Evolutionary conservation across 306 rosid species (phyloP).

Genomic region (Trifolium repens): DNA sequence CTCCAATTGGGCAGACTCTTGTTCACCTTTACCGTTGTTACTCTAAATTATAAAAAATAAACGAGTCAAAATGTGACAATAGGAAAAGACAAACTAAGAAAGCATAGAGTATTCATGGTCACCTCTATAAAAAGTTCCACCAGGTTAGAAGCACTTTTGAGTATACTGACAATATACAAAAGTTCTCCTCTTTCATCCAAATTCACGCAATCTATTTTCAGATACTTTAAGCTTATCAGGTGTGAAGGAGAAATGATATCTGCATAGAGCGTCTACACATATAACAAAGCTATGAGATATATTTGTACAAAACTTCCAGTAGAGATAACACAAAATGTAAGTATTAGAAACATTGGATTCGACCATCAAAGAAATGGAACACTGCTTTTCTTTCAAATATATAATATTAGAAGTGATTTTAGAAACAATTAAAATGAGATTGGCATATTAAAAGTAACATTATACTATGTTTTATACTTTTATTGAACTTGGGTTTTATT

Average conservation of each 20-base stretch:
- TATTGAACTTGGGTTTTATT: not conserved
- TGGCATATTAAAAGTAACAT: not conserved
- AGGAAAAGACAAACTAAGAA: not conserved
- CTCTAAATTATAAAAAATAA: not conserved
- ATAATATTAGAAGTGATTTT: not conserved
- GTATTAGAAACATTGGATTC: not conserved
- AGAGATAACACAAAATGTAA: not conserved
- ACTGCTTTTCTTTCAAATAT: constrained; percentile 13
- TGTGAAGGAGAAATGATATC: not conserved
- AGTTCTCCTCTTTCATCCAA: not conserved
- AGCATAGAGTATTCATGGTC: not conserved
- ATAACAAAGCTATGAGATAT: not conserved
- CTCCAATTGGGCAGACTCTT: not conserved
- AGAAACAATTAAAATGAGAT: not conserved
- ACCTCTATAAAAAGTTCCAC: constrained; percentile 21
- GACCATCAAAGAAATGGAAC: not conserved
- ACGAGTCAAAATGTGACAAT: not conserved
- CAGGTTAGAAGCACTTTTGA: constrained; percentile 36
- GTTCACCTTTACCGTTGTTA: accelerated
- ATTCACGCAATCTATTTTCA: not conserved
- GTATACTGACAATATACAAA: not conserved
- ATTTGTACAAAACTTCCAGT: not conserved
- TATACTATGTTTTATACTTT: not conserved
- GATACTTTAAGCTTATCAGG: not conserved
- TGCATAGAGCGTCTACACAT: constrained; percentile 12